A percentile compares a stretch with the other conserved stretches of the same genome.
These are phyloP conservation scores for Aspergillus clavatus DNA, from an alignment of 2,329 filamentous ascomycete genomes.

Conservation along the genomic window DNA sequence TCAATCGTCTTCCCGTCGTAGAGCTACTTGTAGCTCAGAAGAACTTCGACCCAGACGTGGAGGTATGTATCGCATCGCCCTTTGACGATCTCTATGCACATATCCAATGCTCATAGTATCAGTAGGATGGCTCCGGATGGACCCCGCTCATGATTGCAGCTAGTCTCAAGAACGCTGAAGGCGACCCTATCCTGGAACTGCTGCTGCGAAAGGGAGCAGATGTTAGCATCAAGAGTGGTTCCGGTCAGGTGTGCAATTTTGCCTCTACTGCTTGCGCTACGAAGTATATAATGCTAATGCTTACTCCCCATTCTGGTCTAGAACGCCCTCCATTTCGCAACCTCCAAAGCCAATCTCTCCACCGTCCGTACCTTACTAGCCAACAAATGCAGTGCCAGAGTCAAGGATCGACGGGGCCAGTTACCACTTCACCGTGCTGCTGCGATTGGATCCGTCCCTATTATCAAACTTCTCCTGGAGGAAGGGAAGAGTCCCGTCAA, in stretches of 20 bases:
- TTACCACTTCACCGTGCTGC: constrained; percentile 87
- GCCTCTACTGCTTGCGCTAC: background rate
- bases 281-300: too few relatives aligned
- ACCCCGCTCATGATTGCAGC: constrained; percentile 49
- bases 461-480: constrained; percentile 73
- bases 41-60: constrained; percentile 76
- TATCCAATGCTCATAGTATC: background rate
- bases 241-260: constrained; percentile 35
- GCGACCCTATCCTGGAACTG: constrained; percentile 42
- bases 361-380: constrained; percentile 71
- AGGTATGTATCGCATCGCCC: constrained; percentile 48
- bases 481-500: constrained; percentile 73
- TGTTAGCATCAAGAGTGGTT: constrained; percentile 40
- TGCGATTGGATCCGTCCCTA: constrained; percentile 81
- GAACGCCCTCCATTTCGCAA: constrained; percentile 86
- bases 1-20: constrained; percentile 72
- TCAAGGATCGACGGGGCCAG: constrained; percentile 83
- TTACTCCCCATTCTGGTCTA: constrained; percentile 31
- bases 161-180: constrained; percentile 43
- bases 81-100: background rate
- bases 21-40: constrained; percentile 65
- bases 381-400: constrained; percentile 69
- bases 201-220: constrained; percentile 46
- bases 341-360: constrained; percentile 84
- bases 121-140: constrained; percentile 46